phyloP scores from a whole-genome alignment of 257 asterid genomes.

The Ocimum tenuiflorum region DNA sequence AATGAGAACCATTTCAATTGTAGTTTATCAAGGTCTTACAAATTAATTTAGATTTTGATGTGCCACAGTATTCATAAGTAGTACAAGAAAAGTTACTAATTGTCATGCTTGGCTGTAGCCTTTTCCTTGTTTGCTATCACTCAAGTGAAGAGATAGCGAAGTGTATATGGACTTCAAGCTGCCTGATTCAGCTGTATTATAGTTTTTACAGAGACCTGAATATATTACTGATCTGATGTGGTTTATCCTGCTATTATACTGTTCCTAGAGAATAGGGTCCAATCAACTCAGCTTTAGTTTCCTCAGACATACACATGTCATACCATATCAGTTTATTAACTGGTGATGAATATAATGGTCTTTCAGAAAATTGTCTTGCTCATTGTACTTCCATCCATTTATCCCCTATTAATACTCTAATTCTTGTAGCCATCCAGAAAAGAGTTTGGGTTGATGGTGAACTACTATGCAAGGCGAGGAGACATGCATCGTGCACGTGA shows the following conservation, averaged over 20 bases:
- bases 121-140: background rate
- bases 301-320: background rate
- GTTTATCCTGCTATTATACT: background rate
- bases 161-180: background rate
- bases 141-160: background rate
- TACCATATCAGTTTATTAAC: background rate
- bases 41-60: background rate
- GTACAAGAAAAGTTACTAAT: background rate
- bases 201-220: conserved; percentile 1
- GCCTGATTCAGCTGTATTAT: background rate
- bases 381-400: background rate
- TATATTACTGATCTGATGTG: background rate
- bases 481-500: conserved; percentile 98
- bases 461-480: conserved; percentile 88
- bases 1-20: background rate
- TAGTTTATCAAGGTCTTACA: background rate
- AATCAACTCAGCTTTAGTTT: background rate
- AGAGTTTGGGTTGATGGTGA: conserved; percentile 91
- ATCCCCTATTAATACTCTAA: conserved; percentile 16
- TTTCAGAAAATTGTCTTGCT: background rate
- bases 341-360: background rate
- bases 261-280: background rate
- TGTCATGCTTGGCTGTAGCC: background rate
- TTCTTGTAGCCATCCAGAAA: conserved; percentile 90
- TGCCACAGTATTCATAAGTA: background rate